These are phyloP conservation scores for Zasmidium cellare DNA, from an alignment of 2,329 filamentous ascomycete genomes.

Conservation along the genomic window DNA sequence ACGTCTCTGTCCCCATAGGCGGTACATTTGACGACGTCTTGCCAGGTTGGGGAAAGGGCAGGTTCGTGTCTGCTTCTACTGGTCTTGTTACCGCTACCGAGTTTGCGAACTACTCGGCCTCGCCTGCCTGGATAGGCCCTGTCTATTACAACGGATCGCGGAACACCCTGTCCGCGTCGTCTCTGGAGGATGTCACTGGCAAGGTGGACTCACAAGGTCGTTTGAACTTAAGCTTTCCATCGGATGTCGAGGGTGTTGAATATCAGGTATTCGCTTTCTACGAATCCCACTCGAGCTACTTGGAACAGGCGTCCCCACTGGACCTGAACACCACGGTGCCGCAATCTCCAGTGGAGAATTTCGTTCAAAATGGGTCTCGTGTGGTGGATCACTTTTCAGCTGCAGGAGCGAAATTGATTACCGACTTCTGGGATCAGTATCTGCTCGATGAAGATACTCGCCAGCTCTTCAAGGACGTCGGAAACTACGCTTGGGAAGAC, in stretches of 20 bases:
- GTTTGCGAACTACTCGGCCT: conserved; percentile 13
- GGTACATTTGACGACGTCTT: conserved; percentile 33
- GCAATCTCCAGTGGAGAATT: conserved; percentile 24
- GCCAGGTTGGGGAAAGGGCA: conserved; percentile 42
- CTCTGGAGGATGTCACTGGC: conserved; percentile 32
- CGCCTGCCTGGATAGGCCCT: conserved; percentile 14
- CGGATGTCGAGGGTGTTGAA: conserved; percentile 19
- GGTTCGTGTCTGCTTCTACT: conserved; percentile 27
- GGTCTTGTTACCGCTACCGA: conserved; percentile 14
- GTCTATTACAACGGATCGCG: conserved; percentile 25
- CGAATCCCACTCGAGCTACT: conserved; percentile 28
- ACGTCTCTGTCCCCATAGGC: conserved; percentile 31
- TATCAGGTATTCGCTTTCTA: conserved; percentile 36
- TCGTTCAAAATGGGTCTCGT: conserved; percentile 36
- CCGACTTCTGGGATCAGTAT: conserved; percentile 36
- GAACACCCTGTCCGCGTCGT: conserved; percentile 22
- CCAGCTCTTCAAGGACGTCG: conserved; percentile 29
- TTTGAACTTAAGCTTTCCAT: conserved; percentile 26
- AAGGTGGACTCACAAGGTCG: conserved; percentile 27
- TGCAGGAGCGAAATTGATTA: conserved; percentile 28
- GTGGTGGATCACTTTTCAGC: conserved; percentile 37
- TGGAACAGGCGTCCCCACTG: conserved; percentile 33
- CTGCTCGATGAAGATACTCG: conserved; percentile 27
- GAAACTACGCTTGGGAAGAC: conserved; percentile 39
- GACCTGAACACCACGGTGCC: conserved; percentile 23